Evolutionary conservation across 1,284 basidiomycete species (phyloP).

Genomic region (Ustilago trichophora): DNA sequence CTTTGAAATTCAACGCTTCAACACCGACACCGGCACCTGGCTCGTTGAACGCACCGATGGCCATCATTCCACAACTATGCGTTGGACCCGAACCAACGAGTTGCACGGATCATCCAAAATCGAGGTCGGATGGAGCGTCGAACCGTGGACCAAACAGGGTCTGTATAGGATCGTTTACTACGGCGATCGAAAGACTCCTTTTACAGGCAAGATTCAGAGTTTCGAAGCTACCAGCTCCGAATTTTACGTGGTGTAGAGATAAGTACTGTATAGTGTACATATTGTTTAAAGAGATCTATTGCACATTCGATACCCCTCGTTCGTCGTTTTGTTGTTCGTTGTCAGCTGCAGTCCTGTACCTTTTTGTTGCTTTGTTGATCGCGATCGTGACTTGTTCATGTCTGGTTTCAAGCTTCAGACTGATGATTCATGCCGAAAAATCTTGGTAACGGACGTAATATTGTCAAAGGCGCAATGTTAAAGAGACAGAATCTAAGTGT

Average conservation of each 20-base stretch:
- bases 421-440: too few relatives aligned
- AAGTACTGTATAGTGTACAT: too few relatives aligned
- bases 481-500: not conserved
- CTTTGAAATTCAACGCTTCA: constrained; percentile 75
- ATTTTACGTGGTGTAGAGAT: constrained; percentile 33
- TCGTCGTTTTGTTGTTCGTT: too few relatives aligned
- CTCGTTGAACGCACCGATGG: constrained; percentile 76
- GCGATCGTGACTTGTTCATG: too few relatives aligned
- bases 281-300: too few relatives aligned
- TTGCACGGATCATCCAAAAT: constrained; percentile 33
- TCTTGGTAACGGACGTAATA: too few relatives aligned
- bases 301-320: too few relatives aligned
- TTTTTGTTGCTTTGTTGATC: too few relatives aligned
- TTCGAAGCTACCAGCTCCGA: constrained; percentile 22
- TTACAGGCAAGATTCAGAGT: constrained; percentile 44
- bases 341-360: too few relatives aligned
- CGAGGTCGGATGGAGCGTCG: constrained; percentile 47
- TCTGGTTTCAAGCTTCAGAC: too few relatives aligned
- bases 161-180: constrained; percentile 76
- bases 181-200: constrained; percentile 77
- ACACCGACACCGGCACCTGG: constrained; percentile 70
- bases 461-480: too few relatives aligned
- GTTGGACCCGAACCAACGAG: constrained; percentile 70
- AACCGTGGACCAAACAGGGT: constrained; percentile 71
- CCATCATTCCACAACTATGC: constrained; percentile 79